Conservation (phyloP, 2,329 filamentous ascomycete genomes). For the Penicillium sp. region DNA sequence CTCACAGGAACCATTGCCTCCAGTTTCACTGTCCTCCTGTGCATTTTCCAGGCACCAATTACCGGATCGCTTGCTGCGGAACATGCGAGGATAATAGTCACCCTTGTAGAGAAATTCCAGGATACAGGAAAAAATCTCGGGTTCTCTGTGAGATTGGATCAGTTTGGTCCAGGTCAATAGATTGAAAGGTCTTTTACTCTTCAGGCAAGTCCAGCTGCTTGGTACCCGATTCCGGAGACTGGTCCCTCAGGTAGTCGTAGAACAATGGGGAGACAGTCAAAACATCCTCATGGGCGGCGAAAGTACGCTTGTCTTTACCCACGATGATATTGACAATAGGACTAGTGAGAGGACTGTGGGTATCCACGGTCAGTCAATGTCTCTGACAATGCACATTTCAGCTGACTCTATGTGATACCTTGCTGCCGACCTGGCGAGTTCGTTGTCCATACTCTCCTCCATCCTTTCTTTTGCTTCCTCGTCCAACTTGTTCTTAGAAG, state of each 20-base stretch:
- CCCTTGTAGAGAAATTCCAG: slow-evolving; percentile 97
- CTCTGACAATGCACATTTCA: background rate
- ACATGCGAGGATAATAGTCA: slow-evolving; percentile 84
- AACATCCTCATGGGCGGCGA: slow-evolving; percentile 92
- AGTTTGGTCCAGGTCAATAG: background rate
- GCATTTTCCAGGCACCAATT: slow-evolving; percentile 84
- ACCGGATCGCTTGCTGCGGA: slow-evolving; percentile 79
- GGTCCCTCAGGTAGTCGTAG: slow-evolving; percentile 62
- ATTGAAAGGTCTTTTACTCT: slow-evolving; percentile 36
- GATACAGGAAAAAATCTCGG: slow-evolving; percentile 85
- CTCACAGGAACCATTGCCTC: slow-evolving; percentile 60
- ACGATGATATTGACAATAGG: slow-evolving; percentile 84
- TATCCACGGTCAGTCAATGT: slow-evolving; percentile 12
- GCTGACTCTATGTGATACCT: slow-evolving; percentile 33
- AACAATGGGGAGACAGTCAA: slow-evolving; percentile 83
- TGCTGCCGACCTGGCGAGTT: slow-evolving; percentile 54
- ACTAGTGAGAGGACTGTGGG: slow-evolving; percentile 47
- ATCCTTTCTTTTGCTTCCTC: slow-evolving; percentile 80
- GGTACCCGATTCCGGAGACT: slow-evolving; percentile 63
- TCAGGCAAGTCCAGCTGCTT: slow-evolving; percentile 73
- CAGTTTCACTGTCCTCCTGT: slow-evolving; percentile 49
- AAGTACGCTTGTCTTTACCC: slow-evolving; percentile 77
- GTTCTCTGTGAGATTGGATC: slow-evolving; percentile 55
- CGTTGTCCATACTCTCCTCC: slow-evolving; percentile 76
- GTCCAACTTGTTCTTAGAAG: slow-evolving; percentile 67